phyloP scores from a whole-genome alignment of 371 early-diverging fungal species.

The Lichtheimia ramosa region DNA sequence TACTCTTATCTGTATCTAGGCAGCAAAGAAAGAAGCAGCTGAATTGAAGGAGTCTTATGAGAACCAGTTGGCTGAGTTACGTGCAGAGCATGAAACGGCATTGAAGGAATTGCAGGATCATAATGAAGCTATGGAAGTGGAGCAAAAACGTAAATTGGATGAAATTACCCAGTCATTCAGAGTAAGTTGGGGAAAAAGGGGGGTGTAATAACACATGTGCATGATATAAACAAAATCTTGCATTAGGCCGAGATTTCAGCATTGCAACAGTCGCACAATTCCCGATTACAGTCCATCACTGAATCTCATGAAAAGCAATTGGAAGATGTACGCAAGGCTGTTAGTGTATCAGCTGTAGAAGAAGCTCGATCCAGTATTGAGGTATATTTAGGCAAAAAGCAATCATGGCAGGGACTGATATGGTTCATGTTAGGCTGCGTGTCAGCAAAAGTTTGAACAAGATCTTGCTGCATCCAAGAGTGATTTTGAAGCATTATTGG shows the following conservation, averaged over 20 bases:
- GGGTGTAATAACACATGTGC: not conserved
- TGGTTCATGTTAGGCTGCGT: conserved; percentile 5
- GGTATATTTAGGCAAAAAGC: conserved; percentile 2
- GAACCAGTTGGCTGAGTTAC: not conserved
- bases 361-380: conserved; percentile 11
- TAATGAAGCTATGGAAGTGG: conserved; percentile 4
- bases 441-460: conserved; percentile 13
- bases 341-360: conserved; percentile 11
- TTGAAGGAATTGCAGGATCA: conserved; percentile 5
- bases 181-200: conserved; percentile 8
- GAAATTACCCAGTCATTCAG: conserved; percentile 12
- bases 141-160: conserved; percentile 7
- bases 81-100: conserved; percentile 2
- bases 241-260: conserved; percentile 18
- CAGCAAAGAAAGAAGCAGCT: not conserved
- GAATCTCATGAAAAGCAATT: conserved; percentile 11
- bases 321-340: conserved; percentile 16
- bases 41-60: conserved; percentile 5
- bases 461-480: conserved; percentile 6
- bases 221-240: too few relatives aligned
- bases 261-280: conserved; percentile 15
- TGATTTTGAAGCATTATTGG: conserved; percentile 4
- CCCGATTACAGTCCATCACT: conserved; percentile 10
- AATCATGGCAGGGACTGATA: not conserved
- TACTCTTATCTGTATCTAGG: not conserved